phyloP scores from a whole-genome alignment of 192 early-diverging fungal genomes.

The Paraglomus occultum region DNA sequence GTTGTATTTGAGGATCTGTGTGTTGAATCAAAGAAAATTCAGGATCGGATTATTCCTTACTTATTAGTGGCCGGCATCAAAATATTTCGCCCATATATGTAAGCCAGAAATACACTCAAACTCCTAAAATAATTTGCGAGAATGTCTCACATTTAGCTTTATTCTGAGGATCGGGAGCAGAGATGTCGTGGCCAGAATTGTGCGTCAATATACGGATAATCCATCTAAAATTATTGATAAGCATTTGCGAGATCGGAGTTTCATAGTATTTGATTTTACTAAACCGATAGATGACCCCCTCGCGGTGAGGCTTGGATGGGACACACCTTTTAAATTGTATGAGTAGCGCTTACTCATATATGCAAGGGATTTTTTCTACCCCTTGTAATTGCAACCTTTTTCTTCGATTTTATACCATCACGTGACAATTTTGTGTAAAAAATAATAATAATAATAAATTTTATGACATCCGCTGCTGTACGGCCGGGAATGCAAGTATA shows the following conservation, averaged over 20 bases:
- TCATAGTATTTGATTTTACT: too few species aligned
- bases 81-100: constrained; percentile 4
- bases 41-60: constrained; percentile 3
- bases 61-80: constrained; percentile 19
- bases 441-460: too few species aligned
- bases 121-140: not conserved
- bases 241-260: not conserved
- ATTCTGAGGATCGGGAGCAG: not conserved
- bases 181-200: not conserved
- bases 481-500: too few species aligned
- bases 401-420: too few species aligned
- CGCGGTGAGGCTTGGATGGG: constrained; percentile 1
- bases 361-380: too few species aligned
- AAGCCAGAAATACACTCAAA: constrained; percentile 13
- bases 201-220: not conserved
- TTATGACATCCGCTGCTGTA: too few species aligned
- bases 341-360: not conserved
- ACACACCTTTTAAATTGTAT: constrained; percentile 5
- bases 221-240: constrained; percentile 17
- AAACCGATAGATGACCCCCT: constrained; percentile 5
- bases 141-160: constrained; percentile 1
- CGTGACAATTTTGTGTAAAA: too few species aligned
- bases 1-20: constrained; percentile 19
- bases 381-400: too few species aligned
- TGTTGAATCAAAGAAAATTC: constrained; percentile 15